phyloP scores from a whole-genome alignment of 1,284 basidiomycete genomes.

The Athelia psychrophila region DNA sequence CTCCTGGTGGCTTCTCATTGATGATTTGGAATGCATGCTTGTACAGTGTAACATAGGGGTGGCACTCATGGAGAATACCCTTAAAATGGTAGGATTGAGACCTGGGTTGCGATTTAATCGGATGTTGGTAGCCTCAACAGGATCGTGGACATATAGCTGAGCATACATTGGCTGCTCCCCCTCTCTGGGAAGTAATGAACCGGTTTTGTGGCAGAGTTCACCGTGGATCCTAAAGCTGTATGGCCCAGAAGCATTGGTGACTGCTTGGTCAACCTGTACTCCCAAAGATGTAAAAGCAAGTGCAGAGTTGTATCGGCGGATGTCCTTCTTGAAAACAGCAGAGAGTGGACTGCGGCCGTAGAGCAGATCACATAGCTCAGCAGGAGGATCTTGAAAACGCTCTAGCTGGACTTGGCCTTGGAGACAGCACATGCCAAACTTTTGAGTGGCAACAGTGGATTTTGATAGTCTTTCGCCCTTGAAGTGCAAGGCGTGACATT shows the following conservation, averaged over 20 bases:
- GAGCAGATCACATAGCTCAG: conserved; percentile 16
- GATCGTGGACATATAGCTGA: conserved; percentile 30
- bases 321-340: conserved; percentile 8
- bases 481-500: conserved; percentile 21
- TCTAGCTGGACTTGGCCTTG: conserved; percentile 20
- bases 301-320: conserved; percentile 11
- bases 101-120: conserved; percentile 11
- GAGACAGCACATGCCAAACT: conserved; percentile 25
- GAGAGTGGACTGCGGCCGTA: conserved; percentile 4
- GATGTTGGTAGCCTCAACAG: conserved; percentile 16
- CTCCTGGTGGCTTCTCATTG: conserved; percentile 8
- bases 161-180: conserved; percentile 18
- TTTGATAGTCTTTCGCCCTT: conserved; percentile 9
- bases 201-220: conserved; percentile 22
- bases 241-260: conserved; percentile 16
- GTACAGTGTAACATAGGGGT: conserved; percentile 15
- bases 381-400: background rate
- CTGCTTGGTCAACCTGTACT: conserved; percentile 5
- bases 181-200: conserved; percentile 19
- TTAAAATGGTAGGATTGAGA: conserved; percentile 16
- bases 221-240: conserved; percentile 24
- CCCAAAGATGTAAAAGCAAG: conserved; percentile 13
- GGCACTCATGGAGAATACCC: conserved; percentile 10
- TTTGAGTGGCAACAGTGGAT: background rate
- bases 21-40: conserved; percentile 13